These are phyloP conservation scores for Nosema granulosis DNA, from an alignment of 371 early-diverging fungal genomes.

Conservation along the genomic window DNA sequence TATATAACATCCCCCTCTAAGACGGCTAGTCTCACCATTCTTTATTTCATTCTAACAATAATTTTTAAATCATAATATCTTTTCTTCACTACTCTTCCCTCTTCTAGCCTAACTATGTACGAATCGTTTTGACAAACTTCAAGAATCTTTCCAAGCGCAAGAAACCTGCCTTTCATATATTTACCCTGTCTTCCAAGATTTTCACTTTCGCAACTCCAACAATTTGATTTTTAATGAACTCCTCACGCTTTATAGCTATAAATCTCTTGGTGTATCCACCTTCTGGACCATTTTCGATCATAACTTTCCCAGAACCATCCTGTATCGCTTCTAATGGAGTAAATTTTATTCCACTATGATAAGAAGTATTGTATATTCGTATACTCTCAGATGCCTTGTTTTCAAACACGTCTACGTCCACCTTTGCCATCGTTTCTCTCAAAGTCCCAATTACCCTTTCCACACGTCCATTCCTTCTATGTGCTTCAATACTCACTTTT, in stretches of 20 bases:
- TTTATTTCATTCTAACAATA: too few species aligned
- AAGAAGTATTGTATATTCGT: neutral
- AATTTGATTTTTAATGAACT: neutral
- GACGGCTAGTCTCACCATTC: too few species aligned
- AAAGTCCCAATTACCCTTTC: conserved; percentile 37
- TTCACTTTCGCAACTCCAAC: neutral
- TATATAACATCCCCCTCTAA: conserved; percentile 5
- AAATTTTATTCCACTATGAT: conserved; percentile 11
- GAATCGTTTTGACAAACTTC: conserved; percentile 2
- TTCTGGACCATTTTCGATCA: conserved; percentile 24
- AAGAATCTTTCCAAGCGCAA: neutral
- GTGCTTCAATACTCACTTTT: neutral
- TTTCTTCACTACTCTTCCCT: conserved; percentile 1
- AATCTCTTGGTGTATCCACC: conserved; percentile 16
- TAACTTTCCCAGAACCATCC: conserved; percentile 3
- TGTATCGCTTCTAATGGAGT: conserved; percentile 18
- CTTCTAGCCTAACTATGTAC: neutral
- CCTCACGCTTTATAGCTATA: neutral
- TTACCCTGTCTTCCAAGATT: neutral
- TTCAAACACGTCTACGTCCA: neutral
- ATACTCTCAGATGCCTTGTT: neutral
- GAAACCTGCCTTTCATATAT: neutral
- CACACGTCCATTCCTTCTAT: conserved; percentile 37
- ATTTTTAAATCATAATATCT: conserved; percentile 10
- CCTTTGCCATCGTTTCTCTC: conserved; percentile 21